A percentile compares a stretch with the other conserved stretches of the same genome.
phyloP scores from a whole-genome alignment of 176 grass and related monocot genomes.

The Panicum miliaceum region DNA sequence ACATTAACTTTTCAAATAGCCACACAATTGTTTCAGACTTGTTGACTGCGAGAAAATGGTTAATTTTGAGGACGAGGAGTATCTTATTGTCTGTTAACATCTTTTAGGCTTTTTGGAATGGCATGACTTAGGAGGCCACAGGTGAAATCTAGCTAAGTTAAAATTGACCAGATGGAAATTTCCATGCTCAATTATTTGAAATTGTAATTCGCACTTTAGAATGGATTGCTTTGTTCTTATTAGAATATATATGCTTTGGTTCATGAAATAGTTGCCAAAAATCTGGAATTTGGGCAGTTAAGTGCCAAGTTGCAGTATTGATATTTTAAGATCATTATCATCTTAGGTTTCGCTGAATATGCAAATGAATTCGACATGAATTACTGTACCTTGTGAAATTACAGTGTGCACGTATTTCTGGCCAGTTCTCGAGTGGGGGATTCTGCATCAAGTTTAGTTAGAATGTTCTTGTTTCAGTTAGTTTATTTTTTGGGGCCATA shows the following conservation, averaged over 20 bases:
- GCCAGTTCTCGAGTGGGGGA: neutral
- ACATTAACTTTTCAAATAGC: neutral
- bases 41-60: neutral
- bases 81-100: neutral
- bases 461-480: neutral
- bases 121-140: neutral
- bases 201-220: neutral
- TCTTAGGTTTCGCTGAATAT: neutral
- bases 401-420: neutral
- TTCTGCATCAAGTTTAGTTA: neutral
- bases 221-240: neutral
- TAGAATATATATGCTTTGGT: neutral
- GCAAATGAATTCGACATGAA: neutral
- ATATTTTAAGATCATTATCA: neutral
- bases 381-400: neutral
- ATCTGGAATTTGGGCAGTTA: neutral
- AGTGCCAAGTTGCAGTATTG: neutral
- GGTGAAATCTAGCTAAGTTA: neutral
- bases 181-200: neutral
- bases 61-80: conserved; percentile 5
- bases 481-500: neutral
- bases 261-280: neutral
- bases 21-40: neutral
- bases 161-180: neutral
- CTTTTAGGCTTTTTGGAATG: neutral